These are phyloP conservation scores for Arctium minus DNA, from an alignment of 129 eudicot species.

Conservation along the genomic window DNA sequence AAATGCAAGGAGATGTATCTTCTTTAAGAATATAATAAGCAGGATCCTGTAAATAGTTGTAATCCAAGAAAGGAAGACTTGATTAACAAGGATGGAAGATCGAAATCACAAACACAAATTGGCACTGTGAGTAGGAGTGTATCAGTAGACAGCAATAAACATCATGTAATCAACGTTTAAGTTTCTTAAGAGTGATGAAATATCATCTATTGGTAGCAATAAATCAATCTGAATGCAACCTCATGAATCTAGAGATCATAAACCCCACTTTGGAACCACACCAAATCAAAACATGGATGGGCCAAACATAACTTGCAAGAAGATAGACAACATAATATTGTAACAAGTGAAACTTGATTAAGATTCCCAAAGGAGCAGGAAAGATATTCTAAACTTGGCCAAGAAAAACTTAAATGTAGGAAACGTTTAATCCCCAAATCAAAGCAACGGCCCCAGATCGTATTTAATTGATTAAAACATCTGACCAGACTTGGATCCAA, in stretches of 20 bases:
- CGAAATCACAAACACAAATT: neutral
- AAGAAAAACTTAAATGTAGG: neutral
- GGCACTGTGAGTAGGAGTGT: neutral
- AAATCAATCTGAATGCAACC: neutral
- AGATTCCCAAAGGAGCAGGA: neutral
- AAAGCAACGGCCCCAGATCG: neutral
- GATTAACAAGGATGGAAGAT: neutral
- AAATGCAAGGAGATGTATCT: slow-evolving; percentile 89
- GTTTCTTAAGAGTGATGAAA: neutral
- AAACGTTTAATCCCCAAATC: neutral
- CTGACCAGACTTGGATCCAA: neutral
- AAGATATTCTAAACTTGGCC: neutral
- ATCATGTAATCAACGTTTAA: neutral
- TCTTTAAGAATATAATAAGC: slow-evolving; percentile 71
- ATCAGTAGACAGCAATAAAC: neutral
- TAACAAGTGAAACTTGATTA: neutral
- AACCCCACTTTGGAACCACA: neutral
- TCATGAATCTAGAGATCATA: neutral
- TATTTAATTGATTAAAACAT: neutral
- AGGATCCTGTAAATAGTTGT: slow-evolving; percentile 59
- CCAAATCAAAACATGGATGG: neutral
- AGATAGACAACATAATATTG: neutral
- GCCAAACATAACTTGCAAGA: neutral
- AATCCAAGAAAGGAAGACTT: neutral
- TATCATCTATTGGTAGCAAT: neutral